Base-by-base conservation (phyloP, 768 basidiomycete genomes). In the Lactarius trivialis region DNA sequence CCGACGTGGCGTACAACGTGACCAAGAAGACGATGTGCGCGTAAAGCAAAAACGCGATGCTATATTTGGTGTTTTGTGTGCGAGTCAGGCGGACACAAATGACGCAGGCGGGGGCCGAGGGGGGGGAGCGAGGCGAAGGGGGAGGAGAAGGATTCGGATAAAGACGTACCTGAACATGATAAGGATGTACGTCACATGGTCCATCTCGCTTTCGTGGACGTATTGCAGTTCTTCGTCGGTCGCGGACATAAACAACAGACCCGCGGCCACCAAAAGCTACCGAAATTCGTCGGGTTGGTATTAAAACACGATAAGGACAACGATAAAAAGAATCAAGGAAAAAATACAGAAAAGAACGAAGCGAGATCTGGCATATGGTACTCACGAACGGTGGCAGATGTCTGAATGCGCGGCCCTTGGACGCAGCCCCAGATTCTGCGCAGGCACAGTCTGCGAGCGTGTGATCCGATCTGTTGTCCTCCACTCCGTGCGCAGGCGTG, bases 331-430 rank as follows among this genome's bases (percentile, higher is more conserved):
- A 24, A 26, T 30, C 15, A 34, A 1, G 21, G 45, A 24, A 14
- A 12, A 11, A 5, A 11, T 3, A 19, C 39, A 19, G 7, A 34
- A 7, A 39, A 39, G 39, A 21, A 45, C 11, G 39, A 45, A 45
- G 21, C 43, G 21, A 24, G 24, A 48, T 48, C 45, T 14, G n/a
- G 17, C 19, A n/a, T n/a, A 30, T 12, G 6, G 0, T 21, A 83
- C 91, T 76, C 68, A 94, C 91, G 71, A 92, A 92, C 50, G 94
- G 89, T 8, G 93, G 83, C n/a, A 95, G 71, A 72, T 94, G 91
- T 65, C 91, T 82, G 77, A 93, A 96, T 7, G 89, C 81, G 50
- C 79, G 78, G 1, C 77, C 74, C 33, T 65, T 65, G 4, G 67
- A 50, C 12, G 63, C 68, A 63, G 65, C 66, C 63, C 43, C 43